Evolutionary conservation across 495 filamentous ascomycete species (phyloP).

Genomic region (Ramalina intermedia): DNA sequence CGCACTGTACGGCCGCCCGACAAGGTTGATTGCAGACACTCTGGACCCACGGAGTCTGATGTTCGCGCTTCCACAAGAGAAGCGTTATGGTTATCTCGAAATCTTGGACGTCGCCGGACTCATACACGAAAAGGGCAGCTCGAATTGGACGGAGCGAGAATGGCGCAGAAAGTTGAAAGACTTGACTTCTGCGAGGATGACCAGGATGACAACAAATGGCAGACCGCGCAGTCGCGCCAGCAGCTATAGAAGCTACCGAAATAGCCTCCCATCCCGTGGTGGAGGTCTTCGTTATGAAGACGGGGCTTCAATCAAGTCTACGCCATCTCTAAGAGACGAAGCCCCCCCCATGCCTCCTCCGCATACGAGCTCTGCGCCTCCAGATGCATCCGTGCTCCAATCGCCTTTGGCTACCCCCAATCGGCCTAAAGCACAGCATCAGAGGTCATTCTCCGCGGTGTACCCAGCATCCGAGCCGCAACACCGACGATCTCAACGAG

Average conservation of each 20-base stretch:
- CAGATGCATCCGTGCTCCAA: conserved; percentile 27
- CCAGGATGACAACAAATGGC: conserved; percentile 22
- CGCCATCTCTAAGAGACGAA: conserved; percentile 34
- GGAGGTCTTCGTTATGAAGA: conserved; percentile 52
- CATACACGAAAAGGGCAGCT: conserved; percentile 62
- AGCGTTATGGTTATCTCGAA: conserved; percentile 82
- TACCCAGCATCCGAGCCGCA: conserved; percentile 20
- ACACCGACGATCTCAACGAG: conserved; percentile 30
- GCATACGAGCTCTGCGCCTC: conserved; percentile 24
- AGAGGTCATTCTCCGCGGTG: conserved; percentile 20
- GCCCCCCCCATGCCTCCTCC: conserved; percentile 12
- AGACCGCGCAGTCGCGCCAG: conserved; percentile 45
- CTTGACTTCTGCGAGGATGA: conserved; percentile 68
- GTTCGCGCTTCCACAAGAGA: conserved; percentile 91
- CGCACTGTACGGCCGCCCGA: conserved; percentile 80
- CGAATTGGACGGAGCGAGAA: conserved; percentile 72
- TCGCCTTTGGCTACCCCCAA: conserved; percentile 16
- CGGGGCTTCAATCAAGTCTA: conserved; percentile 39
- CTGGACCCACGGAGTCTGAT: conserved; percentile 81
- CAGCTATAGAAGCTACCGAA: conserved; percentile 46
- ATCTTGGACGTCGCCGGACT: conserved; percentile 67
- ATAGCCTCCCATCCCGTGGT: conserved; percentile 44
- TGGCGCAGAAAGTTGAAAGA: conserved; percentile 87
- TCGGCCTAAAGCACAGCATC: conserved; percentile 21
- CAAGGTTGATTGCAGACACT: conserved; percentile 70